Evolutionary conservation across 768 basidiomycete genomes (phyloP).

Genomic region (Lanmaoa pseudosensibilis): DNA sequence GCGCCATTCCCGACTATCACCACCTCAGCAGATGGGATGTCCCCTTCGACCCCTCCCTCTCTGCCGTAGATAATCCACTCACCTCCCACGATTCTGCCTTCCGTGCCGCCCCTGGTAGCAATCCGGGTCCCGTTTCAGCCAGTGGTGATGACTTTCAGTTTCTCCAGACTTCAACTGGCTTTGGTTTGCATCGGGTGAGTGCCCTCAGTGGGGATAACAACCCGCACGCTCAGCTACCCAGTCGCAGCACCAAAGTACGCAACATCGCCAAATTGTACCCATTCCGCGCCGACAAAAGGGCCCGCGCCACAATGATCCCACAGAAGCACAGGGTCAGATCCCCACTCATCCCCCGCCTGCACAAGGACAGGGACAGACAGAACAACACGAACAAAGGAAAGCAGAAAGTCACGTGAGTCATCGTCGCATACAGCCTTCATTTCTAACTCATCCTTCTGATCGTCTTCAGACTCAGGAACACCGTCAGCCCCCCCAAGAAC

Average conservation of each 20-base stretch:
- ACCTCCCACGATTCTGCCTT: not conserved
- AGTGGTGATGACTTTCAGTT: not conserved
- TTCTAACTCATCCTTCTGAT: not conserved
- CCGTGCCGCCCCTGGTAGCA: not conserved
- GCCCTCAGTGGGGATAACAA: not conserved
- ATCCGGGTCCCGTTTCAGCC: not conserved
- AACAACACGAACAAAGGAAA: too few species aligned
- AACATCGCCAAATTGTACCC: constrained; percentile 14
- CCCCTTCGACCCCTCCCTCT: constrained; percentile 16
- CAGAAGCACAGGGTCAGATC: not conserved
- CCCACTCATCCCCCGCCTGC: not conserved
- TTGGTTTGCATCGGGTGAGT: not conserved
- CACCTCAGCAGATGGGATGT: constrained; percentile 37
- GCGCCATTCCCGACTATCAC: constrained; percentile 41
- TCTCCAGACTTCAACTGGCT: not conserved
- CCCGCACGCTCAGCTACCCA: not conserved
- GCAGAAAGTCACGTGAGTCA: constrained; percentile 8
- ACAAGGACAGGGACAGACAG: constrained; percentile 1
- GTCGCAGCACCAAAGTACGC: not conserved
- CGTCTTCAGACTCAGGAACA: not conserved
- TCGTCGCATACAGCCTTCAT: not conserved
- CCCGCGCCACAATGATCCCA: not conserved
- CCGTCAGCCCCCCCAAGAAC: constrained; percentile 1
- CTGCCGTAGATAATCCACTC: not conserved
- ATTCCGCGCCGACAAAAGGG: constrained; percentile 9